Evolutionary conservation across 331 rosid species (phyloP).

Genomic region (Acacia pycnantha): DNA sequence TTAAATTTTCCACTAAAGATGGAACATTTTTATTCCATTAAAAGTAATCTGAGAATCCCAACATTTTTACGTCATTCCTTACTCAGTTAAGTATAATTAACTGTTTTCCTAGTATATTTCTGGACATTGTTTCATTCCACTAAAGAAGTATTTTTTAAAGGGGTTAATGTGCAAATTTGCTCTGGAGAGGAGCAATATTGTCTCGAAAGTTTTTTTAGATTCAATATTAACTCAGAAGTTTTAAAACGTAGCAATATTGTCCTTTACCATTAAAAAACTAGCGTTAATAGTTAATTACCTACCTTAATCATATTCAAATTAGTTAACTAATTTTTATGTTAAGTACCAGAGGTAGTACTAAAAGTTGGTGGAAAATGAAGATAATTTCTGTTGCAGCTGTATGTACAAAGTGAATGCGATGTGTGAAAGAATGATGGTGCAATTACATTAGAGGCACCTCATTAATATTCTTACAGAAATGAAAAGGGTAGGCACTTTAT

Average conservation of each 20-base stretch:
- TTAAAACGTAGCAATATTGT: too few species aligned
- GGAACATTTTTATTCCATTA: not conserved
- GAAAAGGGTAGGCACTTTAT: not conserved
- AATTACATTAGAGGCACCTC: not conserved
- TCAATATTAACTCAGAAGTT: fast-evolving
- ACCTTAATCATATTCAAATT: too few species aligned
- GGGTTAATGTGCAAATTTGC: too few species aligned
- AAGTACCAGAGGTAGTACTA: too few species aligned
- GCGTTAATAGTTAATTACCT: too few species aligned
- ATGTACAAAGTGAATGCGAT: not conserved
- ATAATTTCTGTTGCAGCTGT: too few species aligned
- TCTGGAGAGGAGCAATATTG: too few species aligned
- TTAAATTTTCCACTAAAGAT: not conserved
- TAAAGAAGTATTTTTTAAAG: too few species aligned
- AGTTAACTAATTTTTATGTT: too few species aligned
- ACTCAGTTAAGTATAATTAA: not conserved
- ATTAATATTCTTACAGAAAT: not conserved
- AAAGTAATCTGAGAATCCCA: not conserved
- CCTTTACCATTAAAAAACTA: too few species aligned
- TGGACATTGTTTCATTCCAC: too few species aligned
- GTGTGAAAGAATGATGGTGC: not conserved
- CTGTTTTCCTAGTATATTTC: not conserved
- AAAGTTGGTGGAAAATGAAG: not conserved
- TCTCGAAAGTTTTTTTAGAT: too few species aligned
- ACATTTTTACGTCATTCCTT: not conserved